Base-by-base conservation (phyloP, 2,329 filamentous ascomycete species). In the Aureobasidium sp. region DNA sequence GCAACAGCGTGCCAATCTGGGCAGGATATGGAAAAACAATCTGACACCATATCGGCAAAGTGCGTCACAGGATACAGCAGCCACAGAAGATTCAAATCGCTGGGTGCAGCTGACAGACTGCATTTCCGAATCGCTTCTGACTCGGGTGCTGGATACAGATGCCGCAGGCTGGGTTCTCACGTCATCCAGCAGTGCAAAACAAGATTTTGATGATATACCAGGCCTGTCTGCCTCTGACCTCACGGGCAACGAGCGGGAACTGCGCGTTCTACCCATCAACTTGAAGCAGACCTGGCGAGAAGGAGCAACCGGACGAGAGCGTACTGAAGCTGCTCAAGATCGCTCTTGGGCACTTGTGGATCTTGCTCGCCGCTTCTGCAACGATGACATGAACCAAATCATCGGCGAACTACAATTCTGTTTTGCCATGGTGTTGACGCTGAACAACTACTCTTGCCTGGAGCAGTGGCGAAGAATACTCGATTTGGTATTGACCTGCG, bases 391-490 rank as follows among this genome's bases (percentile, higher is more conserved):
- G 4, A 41, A n/a, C 4, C 64, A 66, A 47, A 64, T 71, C 11
- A 63, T 84, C 12, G 81, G 79, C 14, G 81, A 84, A 60, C 61
- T 84, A 52, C 79, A 84, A 58, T 81, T 84, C 60, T 74, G 74
- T 27, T 84, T 84, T 59, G 65, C 84, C 8, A 83, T 81, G 77
- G 72, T 81, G 2, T 61, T 84, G 55, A 82, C 79, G 4, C 69
- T 84, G 57, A 81, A 81, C 70, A 85, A 84, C 62, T 83, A 79
- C 62, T 83, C 80, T 2, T 84, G 81, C 60, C 67, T 84, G 3
- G 79, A 84, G 63, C 81, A 84, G 62, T 85, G 81, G 81, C 83
- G 80, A 61, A 68, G 81, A 32, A 59, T 84, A 10, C 66, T 84
- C 8, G 68, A 68, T 1, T 65, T 85, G 21, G 67, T 83, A 6